Base-by-base conservation (phyloP, 768 basidiomycete genomes). In the Lentinus brumalis region DNA sequence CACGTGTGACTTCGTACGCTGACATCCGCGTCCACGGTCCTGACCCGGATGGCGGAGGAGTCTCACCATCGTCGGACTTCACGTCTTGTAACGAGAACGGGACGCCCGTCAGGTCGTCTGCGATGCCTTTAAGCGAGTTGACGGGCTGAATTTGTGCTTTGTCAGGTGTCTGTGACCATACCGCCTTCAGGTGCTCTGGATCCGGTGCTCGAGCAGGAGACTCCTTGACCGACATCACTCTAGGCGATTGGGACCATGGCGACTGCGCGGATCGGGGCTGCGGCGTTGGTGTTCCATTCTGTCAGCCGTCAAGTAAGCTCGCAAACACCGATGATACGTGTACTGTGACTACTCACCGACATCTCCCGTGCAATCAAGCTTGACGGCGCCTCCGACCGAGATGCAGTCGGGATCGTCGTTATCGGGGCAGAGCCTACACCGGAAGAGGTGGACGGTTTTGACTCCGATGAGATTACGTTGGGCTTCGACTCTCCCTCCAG, bases 1-100 rank as follows among this genome's bases (percentile, higher is more conserved):
- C 91, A 59, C 89, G 85, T 12, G 89, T 92, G 38, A 93, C 91
- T 57, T 94, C 92, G 58, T 88, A 86, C 41, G 88, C 74, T 3
- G 91, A 91, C 85, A 92, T 90, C 42, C 89, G 85, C 16, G 87
- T 87, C 29, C 89, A 82, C 14, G 73, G 67, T 26, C 83, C 78
- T 30, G 82, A 75, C 21, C 84, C 77, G 5, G 81, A 77, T 8
- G 88, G 86, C 14, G 90, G 90, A 2, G 91, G 89, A 2, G 89
- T 91, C 71, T 86, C 87, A 18, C 90, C 92, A 66, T 90, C 91
- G 70, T 93, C 92, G 11, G 91, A 90, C 71, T 93, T 94, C 53
- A 92, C 88, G 57, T 94, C 92, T 69, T 90, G 91, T 38, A 94
- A 71, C 5, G 88, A 88, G 73, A 91, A 91, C 11, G 92, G 91